These are phyloP conservation scores for Pseudogymnoascus sp. DNA, from an alignment of 2,329 filamentous ascomycete genomes.

Conservation along the genomic window DNA sequence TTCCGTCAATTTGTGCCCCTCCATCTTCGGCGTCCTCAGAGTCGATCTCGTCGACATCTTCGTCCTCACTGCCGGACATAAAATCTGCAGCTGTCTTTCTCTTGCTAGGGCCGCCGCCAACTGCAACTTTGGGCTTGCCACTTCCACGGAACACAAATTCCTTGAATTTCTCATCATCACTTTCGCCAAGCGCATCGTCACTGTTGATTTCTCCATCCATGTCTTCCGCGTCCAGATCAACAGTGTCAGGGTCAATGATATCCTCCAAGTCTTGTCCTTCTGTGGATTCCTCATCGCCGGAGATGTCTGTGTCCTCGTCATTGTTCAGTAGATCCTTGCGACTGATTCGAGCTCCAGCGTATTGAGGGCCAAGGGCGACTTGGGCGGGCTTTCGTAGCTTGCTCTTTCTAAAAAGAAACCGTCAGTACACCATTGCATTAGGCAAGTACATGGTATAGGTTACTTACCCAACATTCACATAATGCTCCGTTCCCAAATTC, in stretches of 20 bases:
- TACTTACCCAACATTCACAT: constrained; percentile 61
- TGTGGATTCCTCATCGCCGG: constrained; percentile 35
- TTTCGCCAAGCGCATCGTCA: constrained; percentile 67
- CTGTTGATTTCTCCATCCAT: constrained; percentile 55
- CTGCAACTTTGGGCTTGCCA: constrained; percentile 37
- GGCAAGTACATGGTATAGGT: not conserved
- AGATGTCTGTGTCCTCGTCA: constrained; percentile 42
- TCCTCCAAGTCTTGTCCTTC: constrained; percentile 30
- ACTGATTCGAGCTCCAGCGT: constrained; percentile 68
- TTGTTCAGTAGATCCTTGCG: constrained; percentile 53
- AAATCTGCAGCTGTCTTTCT: constrained; percentile 49
- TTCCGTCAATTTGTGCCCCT: constrained; percentile 24
- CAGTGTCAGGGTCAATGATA: constrained; percentile 43
- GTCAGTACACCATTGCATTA: constrained; percentile 9
- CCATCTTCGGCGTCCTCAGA: constrained; percentile 19
- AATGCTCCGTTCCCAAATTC: constrained; percentile 73
- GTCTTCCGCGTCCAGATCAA: constrained; percentile 45
- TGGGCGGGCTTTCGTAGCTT: constrained; percentile 68
- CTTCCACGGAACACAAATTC: constrained; percentile 59
- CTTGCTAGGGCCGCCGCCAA: constrained; percentile 27
- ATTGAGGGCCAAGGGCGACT: constrained; percentile 65
- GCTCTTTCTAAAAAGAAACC: constrained; percentile 52
- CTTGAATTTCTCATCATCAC: constrained; percentile 75
- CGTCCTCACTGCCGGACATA: constrained; percentile 37
- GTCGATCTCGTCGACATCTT: constrained; percentile 24